Conservation (phyloP, 2,329 filamentous ascomycete species). For the Pyrenophora teres region DNA sequence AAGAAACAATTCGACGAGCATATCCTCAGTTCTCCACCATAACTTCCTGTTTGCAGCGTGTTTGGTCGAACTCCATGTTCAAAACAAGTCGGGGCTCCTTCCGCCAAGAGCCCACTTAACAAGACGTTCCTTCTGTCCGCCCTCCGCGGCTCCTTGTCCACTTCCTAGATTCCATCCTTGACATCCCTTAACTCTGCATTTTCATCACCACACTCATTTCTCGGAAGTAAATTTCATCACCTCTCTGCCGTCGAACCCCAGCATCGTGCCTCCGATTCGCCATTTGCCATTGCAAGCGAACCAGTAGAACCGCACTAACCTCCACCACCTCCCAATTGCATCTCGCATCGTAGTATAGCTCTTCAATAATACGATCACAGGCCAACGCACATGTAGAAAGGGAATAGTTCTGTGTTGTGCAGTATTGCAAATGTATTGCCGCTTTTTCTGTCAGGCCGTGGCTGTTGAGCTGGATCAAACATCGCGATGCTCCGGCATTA, state of each 20-base stretch:
- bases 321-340: constrained; percentile 32
- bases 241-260: constrained; percentile 17
- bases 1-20: too few relatives aligned
- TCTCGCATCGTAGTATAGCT: constrained; percentile 26
- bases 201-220: constrained; percentile 14
- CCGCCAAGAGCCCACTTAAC: too few relatives aligned
- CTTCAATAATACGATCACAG: constrained; percentile 14
- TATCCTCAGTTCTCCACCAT: too few relatives aligned
- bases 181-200: constrained; percentile 35
- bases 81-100: too few relatives aligned
- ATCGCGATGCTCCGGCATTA: constrained; percentile 27
- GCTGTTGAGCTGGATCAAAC: constrained; percentile 24
- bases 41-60: too few relatives aligned
- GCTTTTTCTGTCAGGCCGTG: constrained; percentile 16
- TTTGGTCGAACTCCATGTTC: too few relatives aligned
- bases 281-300: constrained; percentile 31
- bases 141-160: too few relatives aligned
- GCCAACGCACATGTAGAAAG: constrained; percentile 12
- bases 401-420: constrained; percentile 18
- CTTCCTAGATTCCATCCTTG: not conserved
- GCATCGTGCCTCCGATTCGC: constrained; percentile 32
- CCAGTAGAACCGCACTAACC: constrained; percentile 31
- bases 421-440: constrained; percentile 8
- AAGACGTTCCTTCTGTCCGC: too few relatives aligned
- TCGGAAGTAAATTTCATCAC: constrained; percentile 14